phyloP scores from a whole-genome alignment of 73 alveolate species.

The Paramecium sexaurelia region DNA sequence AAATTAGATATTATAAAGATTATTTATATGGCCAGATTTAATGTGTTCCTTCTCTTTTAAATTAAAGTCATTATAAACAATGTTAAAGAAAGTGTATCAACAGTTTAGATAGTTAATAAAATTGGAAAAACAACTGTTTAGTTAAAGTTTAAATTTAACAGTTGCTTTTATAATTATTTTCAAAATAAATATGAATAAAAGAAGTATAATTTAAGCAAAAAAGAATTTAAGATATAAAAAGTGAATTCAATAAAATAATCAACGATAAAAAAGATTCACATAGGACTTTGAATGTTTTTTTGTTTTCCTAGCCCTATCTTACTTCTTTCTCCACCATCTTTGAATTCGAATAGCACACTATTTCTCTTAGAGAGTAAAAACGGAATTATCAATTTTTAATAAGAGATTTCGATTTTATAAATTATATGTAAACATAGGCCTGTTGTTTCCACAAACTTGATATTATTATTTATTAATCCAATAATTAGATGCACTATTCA shows the following conservation, averaged over 20 bases:
- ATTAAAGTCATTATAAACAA: no score
- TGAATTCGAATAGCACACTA: not conserved
- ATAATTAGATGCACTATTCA: constrained; percentile 15
- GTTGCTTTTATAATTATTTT: not conserved
- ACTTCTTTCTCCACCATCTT: constrained; percentile 29
- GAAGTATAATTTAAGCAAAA: not conserved
- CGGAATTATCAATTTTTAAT: constrained; percentile 23
- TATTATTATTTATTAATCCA: constrained; percentile 35
- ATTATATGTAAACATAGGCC: constrained; percentile 32
- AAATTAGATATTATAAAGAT: no score
- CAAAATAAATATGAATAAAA: not conserved
- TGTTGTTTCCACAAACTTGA: constrained; percentile 32
- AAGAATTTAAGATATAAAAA: not conserved
- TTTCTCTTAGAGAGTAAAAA: constrained; percentile 23
- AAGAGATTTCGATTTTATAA: constrained; percentile 6
- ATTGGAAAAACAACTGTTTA: no score
- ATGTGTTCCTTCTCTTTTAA: no score
- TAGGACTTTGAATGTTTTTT: constrained; percentile 1
- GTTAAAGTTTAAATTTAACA: no score
- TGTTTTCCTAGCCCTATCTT: not conserved
- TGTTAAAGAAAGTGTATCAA: no score
- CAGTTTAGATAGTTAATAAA: no score
- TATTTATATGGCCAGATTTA: no score
- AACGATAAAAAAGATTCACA: constrained; percentile 9
- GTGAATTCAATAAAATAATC: not conserved